Conservation (phyloP, 345 rosid species). For the Orychophragmus violaceus region DNA sequence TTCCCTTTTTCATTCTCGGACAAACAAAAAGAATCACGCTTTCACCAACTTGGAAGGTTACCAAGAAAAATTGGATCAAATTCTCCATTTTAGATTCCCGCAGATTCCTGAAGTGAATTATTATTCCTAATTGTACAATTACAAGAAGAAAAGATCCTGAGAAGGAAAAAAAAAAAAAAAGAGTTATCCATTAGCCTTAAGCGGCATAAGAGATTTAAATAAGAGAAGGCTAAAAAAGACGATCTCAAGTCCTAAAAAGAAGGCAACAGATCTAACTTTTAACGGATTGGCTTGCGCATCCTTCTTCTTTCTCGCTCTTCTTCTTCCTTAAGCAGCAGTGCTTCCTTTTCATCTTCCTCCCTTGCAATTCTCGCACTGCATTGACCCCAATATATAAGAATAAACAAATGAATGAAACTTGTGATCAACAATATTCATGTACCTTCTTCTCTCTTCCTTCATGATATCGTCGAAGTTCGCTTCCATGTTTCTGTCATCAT, state of each 20-base stretch:
- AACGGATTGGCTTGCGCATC: conserved; percentile 45
- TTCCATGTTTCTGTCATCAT: conserved; percentile 74
- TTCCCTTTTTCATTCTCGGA: neutral
- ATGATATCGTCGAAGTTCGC: conserved; percentile 70
- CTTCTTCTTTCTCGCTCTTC: conserved; percentile 41
- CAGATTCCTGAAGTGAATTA: neutral
- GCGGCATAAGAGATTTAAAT: conserved; percentile 13
- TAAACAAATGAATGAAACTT: neutral
- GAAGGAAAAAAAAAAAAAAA: neutral
- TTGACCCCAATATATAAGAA: neutral
- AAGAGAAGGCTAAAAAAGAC: neutral
- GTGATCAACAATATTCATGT: conserved; percentile 2
- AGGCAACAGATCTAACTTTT: neutral
- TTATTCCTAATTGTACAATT: conserved; percentile 25
- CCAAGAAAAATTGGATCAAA: conserved; percentile 19
- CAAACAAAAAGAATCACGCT: conserved; percentile 7
- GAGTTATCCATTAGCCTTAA: neutral
- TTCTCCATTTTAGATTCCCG: too few species aligned
- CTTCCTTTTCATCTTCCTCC: conserved; percentile 67
- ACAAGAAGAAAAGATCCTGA: conserved; percentile 7
- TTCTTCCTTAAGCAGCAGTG: conserved; percentile 54
- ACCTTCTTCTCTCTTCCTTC: conserved; percentile 80
- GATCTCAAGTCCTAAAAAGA: neutral
- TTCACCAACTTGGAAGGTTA: conserved; percentile 4
- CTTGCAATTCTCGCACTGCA: conserved; percentile 63